A percentile compares a stretch with the other conserved stretches of the same genome.
These are phyloP conservation scores for Pontederia paniculata DNA, from an alignment of 176 grass and related monocot genomes.

Conservation along the genomic window DNA sequence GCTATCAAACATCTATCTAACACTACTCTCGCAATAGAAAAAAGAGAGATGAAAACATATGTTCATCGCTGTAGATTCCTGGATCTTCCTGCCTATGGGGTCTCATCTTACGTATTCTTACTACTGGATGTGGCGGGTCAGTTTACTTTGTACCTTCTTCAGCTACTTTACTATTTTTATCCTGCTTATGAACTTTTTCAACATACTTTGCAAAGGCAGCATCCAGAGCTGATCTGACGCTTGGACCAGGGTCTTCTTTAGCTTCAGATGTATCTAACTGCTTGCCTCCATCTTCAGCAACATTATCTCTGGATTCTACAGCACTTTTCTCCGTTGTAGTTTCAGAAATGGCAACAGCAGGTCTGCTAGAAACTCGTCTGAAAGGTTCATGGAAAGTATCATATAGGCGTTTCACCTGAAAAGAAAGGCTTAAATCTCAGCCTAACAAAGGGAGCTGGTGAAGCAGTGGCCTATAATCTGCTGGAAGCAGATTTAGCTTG, in stretches of 20 bases:
- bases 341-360: conserved; percentile 46
- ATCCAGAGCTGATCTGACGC: conserved; percentile 50
- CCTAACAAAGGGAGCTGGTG: neutral
- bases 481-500: neutral
- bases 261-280: conserved; percentile 17
- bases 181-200: conserved; percentile 43
- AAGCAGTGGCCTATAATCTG: too few species aligned
- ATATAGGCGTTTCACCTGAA: conserved; percentile 74
- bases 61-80: too few species aligned
- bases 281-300: neutral
- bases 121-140: too few species aligned
- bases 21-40: too few species aligned
- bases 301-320: conserved; percentile 24
- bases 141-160: neutral
- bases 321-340: conserved; percentile 43
- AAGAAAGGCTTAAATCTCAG: neutral
- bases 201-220: conserved; percentile 74
- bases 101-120: too few species aligned
- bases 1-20: too few species aligned
- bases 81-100: too few species aligned
- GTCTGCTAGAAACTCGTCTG: conserved; percentile 29
- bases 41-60: too few species aligned
- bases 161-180: conserved; percentile 5
- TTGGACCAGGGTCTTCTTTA: conserved; percentile 31
- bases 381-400: conserved; percentile 96